Evolutionary conservation across 176 grass and related monocot species (phyloP).

Genomic region (Otatea glauca): DNA sequence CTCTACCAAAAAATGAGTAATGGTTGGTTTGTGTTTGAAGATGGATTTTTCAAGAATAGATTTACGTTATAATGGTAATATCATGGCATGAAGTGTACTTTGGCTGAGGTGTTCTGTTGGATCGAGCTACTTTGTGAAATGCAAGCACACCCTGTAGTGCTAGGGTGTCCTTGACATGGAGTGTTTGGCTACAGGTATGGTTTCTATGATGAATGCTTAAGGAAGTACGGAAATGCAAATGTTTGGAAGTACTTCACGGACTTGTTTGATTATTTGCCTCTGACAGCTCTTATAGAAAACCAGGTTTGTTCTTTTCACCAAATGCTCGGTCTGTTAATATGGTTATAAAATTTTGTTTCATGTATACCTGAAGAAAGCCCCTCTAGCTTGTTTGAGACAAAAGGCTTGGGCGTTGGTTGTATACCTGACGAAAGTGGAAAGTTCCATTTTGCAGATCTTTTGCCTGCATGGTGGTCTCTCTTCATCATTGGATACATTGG

Average conservation of each 20-base stretch:
- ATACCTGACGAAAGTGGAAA: slow-evolving; percentile 26
- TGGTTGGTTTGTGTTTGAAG: background rate
- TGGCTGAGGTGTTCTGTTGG: background rate
- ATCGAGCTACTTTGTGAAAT: slow-evolving; percentile 26
- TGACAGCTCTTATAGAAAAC: slow-evolving; percentile 99
- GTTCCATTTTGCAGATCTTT: slow-evolving; percentile 64
- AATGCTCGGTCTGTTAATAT: slow-evolving; percentile 11
- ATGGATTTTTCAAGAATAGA: slow-evolving; percentile 10
- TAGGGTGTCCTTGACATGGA: slow-evolving; percentile 42
- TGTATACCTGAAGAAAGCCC: slow-evolving; percentile 4
- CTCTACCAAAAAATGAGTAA: background rate
- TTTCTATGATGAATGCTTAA: slow-evolving; percentile 97
- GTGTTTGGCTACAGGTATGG: slow-evolving; percentile 79
- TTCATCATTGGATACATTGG: slow-evolving; percentile 95
- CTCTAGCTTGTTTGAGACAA: too few relatives aligned
- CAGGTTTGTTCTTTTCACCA: slow-evolving; percentile 64
- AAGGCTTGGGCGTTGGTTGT: background rate
- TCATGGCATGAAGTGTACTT: background rate
- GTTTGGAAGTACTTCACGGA: slow-evolving; percentile 99
- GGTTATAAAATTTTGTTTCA: background rate
- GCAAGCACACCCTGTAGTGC: slow-evolving; percentile 3
- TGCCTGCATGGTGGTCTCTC: slow-evolving; percentile 98
- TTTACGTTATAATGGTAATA: background rate
- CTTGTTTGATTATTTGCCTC: slow-evolving; percentile 98
- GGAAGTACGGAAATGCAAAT: slow-evolving; percentile 99